Conservation (phyloP, 306 rosid species). For the Rosa lucieae region DNA sequence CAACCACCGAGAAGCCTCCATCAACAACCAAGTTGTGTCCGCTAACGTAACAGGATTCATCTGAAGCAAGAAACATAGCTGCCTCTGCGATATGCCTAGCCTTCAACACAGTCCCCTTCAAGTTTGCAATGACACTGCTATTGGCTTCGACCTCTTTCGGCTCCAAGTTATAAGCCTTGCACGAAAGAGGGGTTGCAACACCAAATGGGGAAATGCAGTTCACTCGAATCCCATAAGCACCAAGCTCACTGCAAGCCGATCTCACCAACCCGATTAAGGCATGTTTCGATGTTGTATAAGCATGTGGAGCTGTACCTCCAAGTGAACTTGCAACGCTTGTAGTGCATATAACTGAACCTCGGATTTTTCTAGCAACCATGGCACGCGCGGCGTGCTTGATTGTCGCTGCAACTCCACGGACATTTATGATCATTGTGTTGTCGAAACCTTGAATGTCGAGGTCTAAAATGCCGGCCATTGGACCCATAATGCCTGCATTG, state of each 20-base stretch:
- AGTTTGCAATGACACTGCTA: constrained; percentile 42
- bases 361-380: constrained; percentile 55
- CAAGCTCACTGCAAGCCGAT: constrained; percentile 74
- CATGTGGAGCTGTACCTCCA: constrained; percentile 69
- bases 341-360: constrained; percentile 80
- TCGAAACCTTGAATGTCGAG: constrained; percentile 64
- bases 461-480: constrained; percentile 55
- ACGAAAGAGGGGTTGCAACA: constrained; percentile 75
- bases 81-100: constrained; percentile 76
- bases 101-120: constrained; percentile 76
- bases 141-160: constrained; percentile 53
- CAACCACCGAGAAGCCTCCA: constrained; percentile 77
- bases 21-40: constrained; percentile 85
- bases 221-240: constrained; percentile 76
- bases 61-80: constrained; percentile 78
- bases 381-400: constrained; percentile 70
- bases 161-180: constrained; percentile 42
- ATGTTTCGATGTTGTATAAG: constrained; percentile 65
- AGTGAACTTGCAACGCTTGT: constrained; percentile 63
- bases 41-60: constrained; percentile 65
- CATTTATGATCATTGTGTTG: constrained; percentile 61
- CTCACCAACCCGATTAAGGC: constrained; percentile 68
- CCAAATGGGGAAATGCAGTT: constrained; percentile 83
- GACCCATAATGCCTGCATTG: constrained; percentile 78
- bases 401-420: constrained; percentile 64